These are phyloP conservation scores for Ogataea neopini DNA, from an alignment of 805 yeast genomes.

Conservation along the genomic window DNA sequence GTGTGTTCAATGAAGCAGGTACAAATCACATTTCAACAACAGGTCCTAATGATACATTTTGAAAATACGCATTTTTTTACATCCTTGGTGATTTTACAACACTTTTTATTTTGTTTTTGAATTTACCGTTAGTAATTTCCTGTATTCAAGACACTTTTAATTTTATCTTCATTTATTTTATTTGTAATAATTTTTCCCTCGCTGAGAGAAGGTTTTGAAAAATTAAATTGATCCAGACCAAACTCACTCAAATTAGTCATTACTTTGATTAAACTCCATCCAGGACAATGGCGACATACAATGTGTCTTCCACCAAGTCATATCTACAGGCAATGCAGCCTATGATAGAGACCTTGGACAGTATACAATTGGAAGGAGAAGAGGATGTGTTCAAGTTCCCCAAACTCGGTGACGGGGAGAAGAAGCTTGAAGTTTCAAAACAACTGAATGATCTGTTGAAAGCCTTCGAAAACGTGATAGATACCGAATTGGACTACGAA, in stretches of 20 bases:
- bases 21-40: slow-evolving; percentile 3
- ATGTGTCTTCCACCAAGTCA: slow-evolving; percentile 67
- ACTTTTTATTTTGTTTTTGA: slow-evolving; percentile 1
- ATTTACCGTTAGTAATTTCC: slow-evolving; percentile 1
- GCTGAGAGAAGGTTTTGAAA: slow-evolving; percentile 1
- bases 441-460: slow-evolving; percentile 29
- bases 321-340: slow-evolving; percentile 78
- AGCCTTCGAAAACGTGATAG: slow-evolving; percentile 31
- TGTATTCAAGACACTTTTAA: slow-evolving; percentile 4
- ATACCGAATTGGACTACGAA: slow-evolving; percentile 22
- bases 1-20: neutral
- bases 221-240: too few species aligned
- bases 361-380: slow-evolving; percentile 32
- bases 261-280: too few species aligned
- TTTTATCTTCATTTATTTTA: neutral
- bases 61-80: slow-evolving; percentile 6
- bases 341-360: slow-evolving; percentile 52
- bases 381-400: slow-evolving; percentile 27
- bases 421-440: slow-evolving; percentile 29
- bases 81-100: neutral
- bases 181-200: neutral
- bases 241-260: too few species aligned
- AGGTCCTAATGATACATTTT: slow-evolving; percentile 7
- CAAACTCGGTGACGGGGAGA: slow-evolving; percentile 35
- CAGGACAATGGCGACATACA: slow-evolving; percentile 50